Evolutionary conservation across 768 basidiomycete genomes (phyloP), one percentile per base, ranked within the genome.

Genomic region (Rhodotorula sphaerocarpa): DNA sequence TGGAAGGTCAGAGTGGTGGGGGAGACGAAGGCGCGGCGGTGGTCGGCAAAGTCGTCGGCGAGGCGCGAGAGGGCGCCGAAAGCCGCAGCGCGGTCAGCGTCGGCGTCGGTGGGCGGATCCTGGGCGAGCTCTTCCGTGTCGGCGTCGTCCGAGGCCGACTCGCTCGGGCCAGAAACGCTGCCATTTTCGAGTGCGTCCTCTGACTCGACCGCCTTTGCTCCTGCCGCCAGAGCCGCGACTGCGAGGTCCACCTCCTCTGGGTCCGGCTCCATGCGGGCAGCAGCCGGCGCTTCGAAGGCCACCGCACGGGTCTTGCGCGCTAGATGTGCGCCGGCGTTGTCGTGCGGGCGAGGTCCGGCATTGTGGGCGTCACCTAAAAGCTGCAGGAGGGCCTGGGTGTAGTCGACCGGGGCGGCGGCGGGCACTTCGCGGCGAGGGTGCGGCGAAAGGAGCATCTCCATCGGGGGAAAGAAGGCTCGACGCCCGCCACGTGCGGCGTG

Each of bases 41-140:
- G 73, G 11, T 71, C 52, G 20, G 79, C 72, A 74, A 84, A 84
- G 70, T 79, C 73, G 10, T 73, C 54, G 44, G 76, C 64, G 69
- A 84, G 78, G 27, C 76, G 59, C 31, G 66, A 67, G 48, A 81
- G 75, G 2, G 83, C 27, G 20, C 23, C 44, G 30, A 56, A 15
- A 15, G 50, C 33, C 9, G 34, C 59, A 25, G 34, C 31, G 33
- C 33, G n/a, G 36, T 30, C 28, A 16, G 3, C 20, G 28, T 7
- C 28, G 47, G 3, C 10, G 7, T 48, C 47, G 30, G 15, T 28
- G 47, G 20, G 11, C 27, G 46, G 5, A 25, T 16, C 47, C 7
- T 11, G 2, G 28, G 28, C 47, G 47, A 5, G 23, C 7, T 46
- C 45, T 27, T 50, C 48, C 30, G 21, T 21, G 10, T 21, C 48